Percentiles rank a stretch among this genome's conserved stretches.
phyloP scores from a whole-genome alignment of 345 rosid genomes.

The Populus simonii region DNA sequence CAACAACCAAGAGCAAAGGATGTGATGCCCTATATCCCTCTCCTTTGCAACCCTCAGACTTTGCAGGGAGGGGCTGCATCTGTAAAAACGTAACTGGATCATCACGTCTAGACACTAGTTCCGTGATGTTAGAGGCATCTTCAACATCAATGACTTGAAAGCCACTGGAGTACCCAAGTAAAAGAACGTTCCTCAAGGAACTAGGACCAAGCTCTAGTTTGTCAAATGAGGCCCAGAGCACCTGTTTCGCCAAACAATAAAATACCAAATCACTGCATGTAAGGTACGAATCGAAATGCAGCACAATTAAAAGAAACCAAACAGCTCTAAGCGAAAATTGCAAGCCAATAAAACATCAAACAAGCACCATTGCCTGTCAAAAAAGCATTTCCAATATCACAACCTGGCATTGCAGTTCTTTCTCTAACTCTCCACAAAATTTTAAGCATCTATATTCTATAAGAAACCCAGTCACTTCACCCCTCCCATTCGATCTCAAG shows the following conservation, averaged over 20 bases:
- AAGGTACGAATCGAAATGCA: neutral
- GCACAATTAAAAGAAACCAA: neutral
- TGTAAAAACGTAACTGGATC: conserved; percentile 83
- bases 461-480: neutral
- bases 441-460: neutral
- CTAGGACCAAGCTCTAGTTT: conserved; percentile 56
- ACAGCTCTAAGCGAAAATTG: neutral
- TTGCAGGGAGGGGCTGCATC: conserved; percentile 83
- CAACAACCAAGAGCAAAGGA: conserved; percentile 88
- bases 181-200: conserved; percentile 61
- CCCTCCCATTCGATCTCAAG: neutral
- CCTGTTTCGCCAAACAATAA: conserved; percentile 48
- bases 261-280: neutral
- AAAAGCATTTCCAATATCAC: neutral
- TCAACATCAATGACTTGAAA: conserved; percentile 93
- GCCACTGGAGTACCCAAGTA: conserved; percentile 89
- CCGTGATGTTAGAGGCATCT: conserved; percentile 69
- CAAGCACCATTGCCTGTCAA: neutral
- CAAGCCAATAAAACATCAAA: neutral
- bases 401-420: neutral
- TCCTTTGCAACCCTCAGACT: conserved; percentile 50
- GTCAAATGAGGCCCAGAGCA: conserved; percentile 88
- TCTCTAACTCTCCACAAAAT: neutral
- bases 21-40: conserved; percentile 75
- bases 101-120: conserved; percentile 78